phyloP scores from a whole-genome alignment of 1,284 basidiomycete species.

The Trametes sp. region DNA sequence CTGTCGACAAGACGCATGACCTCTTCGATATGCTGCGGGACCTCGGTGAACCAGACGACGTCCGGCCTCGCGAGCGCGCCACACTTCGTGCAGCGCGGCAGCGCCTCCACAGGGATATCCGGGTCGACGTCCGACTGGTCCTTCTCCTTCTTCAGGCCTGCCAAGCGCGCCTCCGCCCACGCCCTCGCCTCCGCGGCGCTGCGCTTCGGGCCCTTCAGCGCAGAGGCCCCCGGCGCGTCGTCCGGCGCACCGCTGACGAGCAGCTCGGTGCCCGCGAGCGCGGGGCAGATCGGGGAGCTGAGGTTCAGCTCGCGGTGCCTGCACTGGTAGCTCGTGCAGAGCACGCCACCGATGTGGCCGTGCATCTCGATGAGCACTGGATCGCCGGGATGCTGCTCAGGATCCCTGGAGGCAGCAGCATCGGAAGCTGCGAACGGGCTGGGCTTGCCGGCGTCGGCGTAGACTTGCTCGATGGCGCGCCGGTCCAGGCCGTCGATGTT shows the following conservation, averaged over 20 bases:
- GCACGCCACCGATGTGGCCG: constrained; percentile 59
- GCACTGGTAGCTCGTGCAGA: constrained; percentile 54
- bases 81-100: constrained; percentile 64
- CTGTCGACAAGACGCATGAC: constrained; percentile 54
- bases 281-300: constrained; percentile 56
- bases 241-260: constrained; percentile 40
- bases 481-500: constrained; percentile 66
- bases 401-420: not conserved
- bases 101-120: constrained; percentile 50
- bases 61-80: constrained; percentile 60
- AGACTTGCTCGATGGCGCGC: constrained; percentile 40
- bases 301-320: constrained; percentile 49
- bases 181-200: constrained; percentile 17
- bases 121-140: constrained; percentile 45
- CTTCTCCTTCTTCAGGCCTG: constrained; percentile 5
- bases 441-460: not conserved
- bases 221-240: not conserved
- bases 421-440: not conserved
- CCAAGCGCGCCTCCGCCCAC: constrained; percentile 22
- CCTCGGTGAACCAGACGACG: constrained; percentile 74
- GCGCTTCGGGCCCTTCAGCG: constrained; percentile 2
- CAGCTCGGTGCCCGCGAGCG: constrained; percentile 57
- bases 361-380: constrained; percentile 65
- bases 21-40: constrained; percentile 48
- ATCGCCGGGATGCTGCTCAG: constrained; percentile 24